Base-by-base conservation (phyloP, 73 alveolate genomes). In the Paramecium pentaurelia region DNA sequence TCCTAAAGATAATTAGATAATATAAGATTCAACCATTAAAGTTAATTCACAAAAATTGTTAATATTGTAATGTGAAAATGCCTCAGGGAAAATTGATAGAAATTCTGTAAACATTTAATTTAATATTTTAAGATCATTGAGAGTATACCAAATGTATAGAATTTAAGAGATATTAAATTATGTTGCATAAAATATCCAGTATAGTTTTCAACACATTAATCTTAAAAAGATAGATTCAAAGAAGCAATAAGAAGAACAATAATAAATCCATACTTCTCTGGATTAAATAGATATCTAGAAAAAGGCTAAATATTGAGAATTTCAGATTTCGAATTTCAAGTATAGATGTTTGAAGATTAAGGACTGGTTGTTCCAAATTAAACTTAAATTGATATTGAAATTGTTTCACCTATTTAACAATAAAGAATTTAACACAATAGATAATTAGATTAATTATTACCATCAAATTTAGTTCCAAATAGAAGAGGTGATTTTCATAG, bases 251-350 rank as follows among this genome's bases (percentile, higher is more conserved):
- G 28, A 45, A 80, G 14, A 45, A 18, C 30, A 0, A n/a, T 80
- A 10, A 49, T 80, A 3, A n/a, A 9, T 11, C 91, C 91, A 1
- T 80, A 80, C 30, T 80, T 80, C 32, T 10, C 51, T 20, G 91
- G 77, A 8, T 32, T 80, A 25, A 80, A 40, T 27, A 80, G 91
- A 80, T 80, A 18, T 27, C 8, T 80, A 18, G 71, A 80, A 18
- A 80, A 49, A 25, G 91, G 75, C 8, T 80, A 80, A 25, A 27
- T 45, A 7, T 10, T 80, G 30, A 44, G 58, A 49, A 80, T 80
- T 80, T 20, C 30, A 16, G 91, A 80, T 10, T 80, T 80, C 30
- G 91, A 80, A 80, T 80, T 80, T 80, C 20, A 45, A 27, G 91
- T 47, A 0, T 3, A 80, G 6, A 25, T 80, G 47, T 12, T 32